phyloP scores from a whole-genome alignment of 176 grass and related monocot genomes.

The Calamus simplicifolius region DNA sequence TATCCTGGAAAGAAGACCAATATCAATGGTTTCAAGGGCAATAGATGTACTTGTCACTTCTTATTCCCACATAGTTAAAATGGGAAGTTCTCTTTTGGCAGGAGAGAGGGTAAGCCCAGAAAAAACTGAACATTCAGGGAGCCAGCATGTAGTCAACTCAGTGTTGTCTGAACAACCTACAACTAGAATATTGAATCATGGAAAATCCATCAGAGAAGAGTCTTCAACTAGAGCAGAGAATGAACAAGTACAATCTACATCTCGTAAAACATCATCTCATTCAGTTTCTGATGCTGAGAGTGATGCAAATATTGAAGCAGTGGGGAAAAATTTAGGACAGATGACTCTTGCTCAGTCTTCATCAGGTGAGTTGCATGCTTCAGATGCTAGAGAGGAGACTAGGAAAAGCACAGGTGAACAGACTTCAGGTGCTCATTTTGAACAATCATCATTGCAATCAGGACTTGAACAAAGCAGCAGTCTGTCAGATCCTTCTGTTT shows the following conservation, averaged over 20 bases:
- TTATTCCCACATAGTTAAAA: slow-evolving; percentile 64
- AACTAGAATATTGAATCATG: slow-evolving; percentile 9
- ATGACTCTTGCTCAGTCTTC: slow-evolving; percentile 6
- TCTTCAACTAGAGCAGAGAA: slow-evolving; percentile 19
- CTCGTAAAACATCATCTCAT: slow-evolving; percentile 25
- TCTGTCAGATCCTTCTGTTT: slow-evolving; percentile 44
- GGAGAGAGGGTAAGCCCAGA: slow-evolving; percentile 32
- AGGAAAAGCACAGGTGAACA: slow-evolving; percentile 2
- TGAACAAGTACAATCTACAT: slow-evolving; percentile 23
- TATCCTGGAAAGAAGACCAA: slow-evolving; percentile 70
- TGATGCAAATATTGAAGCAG: slow-evolving; percentile 20
- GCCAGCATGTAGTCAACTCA: slow-evolving; percentile 24
- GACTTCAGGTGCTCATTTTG: slow-evolving; percentile 15
- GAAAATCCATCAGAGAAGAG: slow-evolving; percentile 29
- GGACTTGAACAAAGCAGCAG: slow-evolving; percentile 30
- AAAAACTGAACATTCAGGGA: slow-evolving; percentile 39
- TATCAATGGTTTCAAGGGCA: slow-evolving; percentile 53
- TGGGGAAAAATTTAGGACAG: slow-evolving; percentile 3
- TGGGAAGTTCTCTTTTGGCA: slow-evolving; percentile 31
- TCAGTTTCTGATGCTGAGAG: slow-evolving; percentile 52
- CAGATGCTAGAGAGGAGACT: neutral
- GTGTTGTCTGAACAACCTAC: slow-evolving; percentile 22
- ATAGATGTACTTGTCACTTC: slow-evolving; percentile 86
- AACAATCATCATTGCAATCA: slow-evolving; percentile 30
- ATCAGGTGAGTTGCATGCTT: slow-evolving; percentile 19